Evolutionary conservation across 2,329 filamentous ascomycete species (phyloP).

Genomic region (Fusarium fujikuroi): DNA sequence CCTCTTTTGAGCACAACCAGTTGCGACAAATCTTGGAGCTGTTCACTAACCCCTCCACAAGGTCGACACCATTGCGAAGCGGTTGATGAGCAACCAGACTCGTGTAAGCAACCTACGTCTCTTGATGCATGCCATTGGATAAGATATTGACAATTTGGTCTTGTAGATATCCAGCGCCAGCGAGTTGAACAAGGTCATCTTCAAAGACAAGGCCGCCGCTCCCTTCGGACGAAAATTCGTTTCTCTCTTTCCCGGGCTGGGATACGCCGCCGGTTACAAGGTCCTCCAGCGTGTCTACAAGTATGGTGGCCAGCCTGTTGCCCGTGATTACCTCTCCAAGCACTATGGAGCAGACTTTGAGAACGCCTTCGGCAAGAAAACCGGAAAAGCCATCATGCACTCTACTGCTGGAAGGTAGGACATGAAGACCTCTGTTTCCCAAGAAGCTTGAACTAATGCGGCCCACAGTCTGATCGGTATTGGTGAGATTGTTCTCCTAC

Average conservation of each 20-base stretch:
- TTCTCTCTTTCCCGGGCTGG: slow-evolving; percentile 94
- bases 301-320: slow-evolving; percentile 96
- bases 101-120: slow-evolving; percentile 61
- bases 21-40: slow-evolving; percentile 9
- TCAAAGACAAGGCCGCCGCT: slow-evolving; percentile 86
- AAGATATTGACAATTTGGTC: slow-evolving; percentile 26
- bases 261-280: slow-evolving; percentile 98
- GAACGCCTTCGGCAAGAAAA: slow-evolving; percentile 91
- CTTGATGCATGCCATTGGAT: slow-evolving; percentile 9
- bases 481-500: slow-evolving; percentile 94
- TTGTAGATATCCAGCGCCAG: slow-evolving; percentile 51
- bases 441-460: slow-evolving; percentile 28
- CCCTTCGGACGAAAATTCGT: slow-evolving; percentile 82
- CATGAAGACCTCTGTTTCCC: neutral
- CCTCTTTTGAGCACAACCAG: slow-evolving; percentile 11
- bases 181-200: slow-evolving; percentile 90
- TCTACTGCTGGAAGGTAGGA: slow-evolving; percentile 88
- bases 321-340: slow-evolving; percentile 84
- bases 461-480: slow-evolving; percentile 84
- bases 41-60: slow-evolving; percentile 50
- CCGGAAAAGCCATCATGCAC: slow-evolving; percentile 97
- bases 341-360: slow-evolving; percentile 89
- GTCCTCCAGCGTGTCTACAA: slow-evolving; percentile 97
- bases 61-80: slow-evolving; percentile 98
- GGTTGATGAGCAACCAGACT: slow-evolving; percentile 97